Base-by-base conservation (phyloP, 2,329 filamentous ascomycete genomes). In the Phaeophleospora eucalypticola region DNA sequence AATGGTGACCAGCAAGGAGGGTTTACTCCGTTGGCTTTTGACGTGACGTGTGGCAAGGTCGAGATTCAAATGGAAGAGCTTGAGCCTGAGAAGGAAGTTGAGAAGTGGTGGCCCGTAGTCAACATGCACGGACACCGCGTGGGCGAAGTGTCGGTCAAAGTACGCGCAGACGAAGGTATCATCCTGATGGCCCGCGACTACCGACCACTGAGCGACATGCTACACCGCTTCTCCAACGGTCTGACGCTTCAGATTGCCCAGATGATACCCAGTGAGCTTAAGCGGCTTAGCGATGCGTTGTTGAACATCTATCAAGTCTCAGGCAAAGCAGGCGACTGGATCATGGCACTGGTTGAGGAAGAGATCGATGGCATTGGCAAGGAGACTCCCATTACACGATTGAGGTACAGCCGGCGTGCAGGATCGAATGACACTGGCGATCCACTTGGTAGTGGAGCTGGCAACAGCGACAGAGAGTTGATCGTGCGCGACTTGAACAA, bases 261-360 rank as follows among this genome's bases (percentile, higher is more conserved):
- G 36, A 80, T 86, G 46, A 76, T 96, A 45, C 86, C 89, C 0
- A 80, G 82, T 2, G 86, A 89, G 60, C 74, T 96, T 27, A 85
- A 86, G 43, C 78, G 81, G n/a, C 68, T 97, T 7, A 87, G 89
- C 2, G 90, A 96, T 63, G 83, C 86, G 20, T 81, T 97, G 32
- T 72, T 97, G 53, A 94, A 97, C 64, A 95, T 98, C 43, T 98
- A 91, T 60, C 93, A 98, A 63, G 90, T 95, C 2, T 91, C 89
- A 2, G 89, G 88, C 0, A 81, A 81, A 32, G 86, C 87, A 2
- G 79, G 79, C 36, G 89, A 96, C 49, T 98, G 93, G 93, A 78
- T 98, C 17, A 93, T 89, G 75, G 84, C 88, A 2, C 74, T 98
- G 34, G 87, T 96, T 0, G 93, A 98, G 67, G 91, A 97, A 63